Evolutionary conservation across 164 flowering plant genomes (phyloP).

Genomic region (Protea cynaroides): DNA sequence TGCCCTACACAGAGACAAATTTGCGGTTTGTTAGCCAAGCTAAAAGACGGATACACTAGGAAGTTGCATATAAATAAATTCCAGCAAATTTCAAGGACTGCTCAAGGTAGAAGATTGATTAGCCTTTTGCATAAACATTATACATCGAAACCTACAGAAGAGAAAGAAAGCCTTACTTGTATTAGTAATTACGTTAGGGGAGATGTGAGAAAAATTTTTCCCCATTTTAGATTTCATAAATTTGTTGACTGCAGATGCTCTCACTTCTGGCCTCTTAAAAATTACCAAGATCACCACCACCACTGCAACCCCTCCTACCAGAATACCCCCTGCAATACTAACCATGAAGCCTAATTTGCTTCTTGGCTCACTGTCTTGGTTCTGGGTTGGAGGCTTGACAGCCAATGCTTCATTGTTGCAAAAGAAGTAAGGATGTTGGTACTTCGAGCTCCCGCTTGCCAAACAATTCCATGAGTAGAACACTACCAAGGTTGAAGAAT

Average conservation of each 20-base stretch:
- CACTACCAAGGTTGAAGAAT: slow-evolving; percentile 34
- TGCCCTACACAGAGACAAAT: slow-evolving; percentile 35
- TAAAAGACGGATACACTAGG: not conserved
- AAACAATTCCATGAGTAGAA: slow-evolving; percentile 60
- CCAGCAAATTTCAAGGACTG: too few relatives aligned
- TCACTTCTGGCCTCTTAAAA: slow-evolving; percentile 20
- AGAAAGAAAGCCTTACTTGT: slow-evolving; percentile 45
- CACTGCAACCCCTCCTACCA: slow-evolving; percentile 23
- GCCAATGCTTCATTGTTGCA: slow-evolving; percentile 73
- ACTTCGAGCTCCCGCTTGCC: slow-evolving; percentile 25
- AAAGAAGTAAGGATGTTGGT: slow-evolving; percentile 45
- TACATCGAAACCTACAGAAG: not conserved
- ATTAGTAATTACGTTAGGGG: slow-evolving; percentile 25
- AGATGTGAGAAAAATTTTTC: slow-evolving; percentile 32
- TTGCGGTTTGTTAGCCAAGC: slow-evolving; percentile 1
- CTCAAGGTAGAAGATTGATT: too few relatives aligned
- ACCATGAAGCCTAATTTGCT: slow-evolving; percentile 43
- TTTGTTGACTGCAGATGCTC: slow-evolving; percentile 10
- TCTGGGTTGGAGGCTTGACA: slow-evolving; percentile 45
- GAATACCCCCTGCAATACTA: slow-evolving; percentile 45
- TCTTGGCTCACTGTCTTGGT: slow-evolving; percentile 23
- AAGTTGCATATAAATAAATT: too few relatives aligned
- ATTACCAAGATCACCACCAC: slow-evolving; percentile 33
- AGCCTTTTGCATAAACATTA: too few relatives aligned
- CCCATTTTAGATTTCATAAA: slow-evolving; percentile 26